Evolutionary conservation across 352 stramenopile species (phyloP), one percentile per base, ranked within the genome.

Genomic region (Phytophthora hibernalis): DNA sequence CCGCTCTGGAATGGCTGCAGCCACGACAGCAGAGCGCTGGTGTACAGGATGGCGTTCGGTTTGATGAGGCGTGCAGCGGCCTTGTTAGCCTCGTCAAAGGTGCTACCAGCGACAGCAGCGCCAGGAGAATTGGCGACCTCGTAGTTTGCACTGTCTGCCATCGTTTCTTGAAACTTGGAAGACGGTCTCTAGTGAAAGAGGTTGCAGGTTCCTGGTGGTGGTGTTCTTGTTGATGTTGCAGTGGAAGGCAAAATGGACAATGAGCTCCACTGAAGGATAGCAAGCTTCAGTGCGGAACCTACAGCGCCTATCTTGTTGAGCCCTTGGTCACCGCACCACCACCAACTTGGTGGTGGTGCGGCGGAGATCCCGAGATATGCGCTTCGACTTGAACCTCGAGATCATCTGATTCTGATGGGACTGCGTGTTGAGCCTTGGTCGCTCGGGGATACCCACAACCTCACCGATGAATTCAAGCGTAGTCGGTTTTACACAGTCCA

Each of bases 331-430:
- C n/a, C n/a, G n/a, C n/a, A n/a, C n/a, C n/a, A n/a, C n/a, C n/a
- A n/a, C n/a, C n/a, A n/a, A n/a, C n/a, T n/a, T 5, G 5, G 13
- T 21, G 37, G 15, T 21, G 42, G 42, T 31, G 30, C 42, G 42
- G n/a, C 42, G 42, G 42, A 13, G 10, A 49, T 18, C 18, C 42
- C 18, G 20, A 49, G 42, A 49, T 49, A 49, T 8, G 42, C 42
- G 42, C 16, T 18, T 48, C 42, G 16, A 30, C 9, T 49, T 49
- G 42, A 49, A 49, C 42, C 18, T 49, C 18, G 20, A 24, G 42
- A 49, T 49, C 42, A 49, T 49, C 42, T 49, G 42, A 15, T 26
- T 49, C 42, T 49, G 42, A 15, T 26, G 20, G 13, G 20, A 49
- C 24, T 49, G 42, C 42, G 42, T 38, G 13, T n/a, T 38, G 33